Percentiles rank a stretch among this genome's conserved stretches.
Conservation (phyloP, 768 basidiomycete genomes). For the Mrakia frigida region DNA sequence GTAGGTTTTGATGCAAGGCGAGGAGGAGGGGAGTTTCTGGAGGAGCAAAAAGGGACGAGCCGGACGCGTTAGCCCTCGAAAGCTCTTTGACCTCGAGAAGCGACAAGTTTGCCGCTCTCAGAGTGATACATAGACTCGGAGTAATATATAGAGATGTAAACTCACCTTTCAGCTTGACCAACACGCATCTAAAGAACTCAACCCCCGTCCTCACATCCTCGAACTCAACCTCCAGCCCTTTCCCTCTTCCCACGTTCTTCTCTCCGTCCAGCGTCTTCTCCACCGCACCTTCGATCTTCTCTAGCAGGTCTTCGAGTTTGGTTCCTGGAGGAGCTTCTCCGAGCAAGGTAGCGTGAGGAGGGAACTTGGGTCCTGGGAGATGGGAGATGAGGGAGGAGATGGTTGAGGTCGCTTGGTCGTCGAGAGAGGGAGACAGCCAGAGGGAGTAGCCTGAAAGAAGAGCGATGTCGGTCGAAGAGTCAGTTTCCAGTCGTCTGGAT, state of each 20-base stretch:
- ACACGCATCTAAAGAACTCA: conserved; percentile 25
- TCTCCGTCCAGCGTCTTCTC: not conserved
- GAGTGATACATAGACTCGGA: not conserved
- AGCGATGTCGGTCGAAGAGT: not conserved
- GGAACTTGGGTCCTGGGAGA: conserved; percentile 23
- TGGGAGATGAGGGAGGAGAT: conserved; percentile 13
- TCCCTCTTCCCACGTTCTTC: not conserved
- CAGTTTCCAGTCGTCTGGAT: not conserved
- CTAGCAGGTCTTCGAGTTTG: not conserved
- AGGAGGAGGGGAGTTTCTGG: conserved; percentile 4
- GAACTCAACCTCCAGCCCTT: conserved; percentile 19
- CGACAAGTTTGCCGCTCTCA: too few species aligned
- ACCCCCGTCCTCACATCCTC: conserved; percentile 22
- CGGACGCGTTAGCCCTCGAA: not conserved
- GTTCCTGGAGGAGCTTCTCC: conserved; percentile 17
- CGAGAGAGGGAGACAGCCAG: conserved; percentile 14
- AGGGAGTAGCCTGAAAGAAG: conserved; percentile 21
- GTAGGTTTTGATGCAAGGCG: conserved; percentile 9
- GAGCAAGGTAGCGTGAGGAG: conserved; percentile 27
- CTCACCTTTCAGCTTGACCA: conserved; percentile 20
- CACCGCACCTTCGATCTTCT: not conserved
- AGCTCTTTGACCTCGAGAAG: not conserved
- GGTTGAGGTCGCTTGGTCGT: not conserved
- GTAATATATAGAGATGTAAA: too few species aligned
- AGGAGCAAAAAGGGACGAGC: not conserved